Conservation (phyloP, 179 eudicot species). For the Carnegiea gigantea region DNA sequence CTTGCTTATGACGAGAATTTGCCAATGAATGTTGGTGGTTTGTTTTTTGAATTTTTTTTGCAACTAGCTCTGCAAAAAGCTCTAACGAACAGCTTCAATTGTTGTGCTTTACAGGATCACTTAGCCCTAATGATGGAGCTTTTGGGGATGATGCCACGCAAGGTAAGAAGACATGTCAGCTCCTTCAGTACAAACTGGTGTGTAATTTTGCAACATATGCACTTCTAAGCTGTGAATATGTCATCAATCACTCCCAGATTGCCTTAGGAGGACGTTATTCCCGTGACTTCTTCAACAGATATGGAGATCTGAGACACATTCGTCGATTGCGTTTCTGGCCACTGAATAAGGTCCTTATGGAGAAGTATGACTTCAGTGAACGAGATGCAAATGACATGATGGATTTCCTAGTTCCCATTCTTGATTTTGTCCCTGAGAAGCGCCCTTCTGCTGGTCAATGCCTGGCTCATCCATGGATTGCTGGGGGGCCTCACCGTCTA, state of each 20-base stretch:
- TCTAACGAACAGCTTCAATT: not conserved
- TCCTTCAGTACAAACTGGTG: not conserved
- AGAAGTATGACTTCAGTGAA: constrained; percentile 82
- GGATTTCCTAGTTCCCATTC: constrained; percentile 79
- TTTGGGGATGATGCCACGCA: constrained; percentile 96
- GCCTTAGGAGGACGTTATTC: constrained; percentile 88
- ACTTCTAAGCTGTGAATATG: constrained; percentile 16
- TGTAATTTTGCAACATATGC: not conserved
- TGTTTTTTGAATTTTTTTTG: not conserved
- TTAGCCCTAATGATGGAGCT: constrained; percentile 98
- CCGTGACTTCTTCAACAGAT: constrained; percentile 79
- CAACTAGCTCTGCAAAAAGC: not conserved
- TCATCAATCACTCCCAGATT: constrained; percentile 44
- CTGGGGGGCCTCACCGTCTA: constrained; percentile 38
- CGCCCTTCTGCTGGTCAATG: constrained; percentile 85
- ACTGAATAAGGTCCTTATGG: constrained; percentile 71
- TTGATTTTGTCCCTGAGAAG: constrained; percentile 91
- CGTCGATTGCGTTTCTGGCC: constrained; percentile 93
- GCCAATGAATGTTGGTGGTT: not conserved
- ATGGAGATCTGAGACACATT: constrained; percentile 86
- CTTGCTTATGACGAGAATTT: not conserved
- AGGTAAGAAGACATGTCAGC: constrained; percentile 45
- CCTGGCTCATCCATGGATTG: constrained; percentile 80
- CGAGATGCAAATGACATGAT: constrained; percentile 74
- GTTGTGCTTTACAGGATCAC: constrained; percentile 63